Evolutionary conservation across 1,284 basidiomycete species (phyloP).

Genomic region (Cutaneotrichosporon arboriforme): DNA sequence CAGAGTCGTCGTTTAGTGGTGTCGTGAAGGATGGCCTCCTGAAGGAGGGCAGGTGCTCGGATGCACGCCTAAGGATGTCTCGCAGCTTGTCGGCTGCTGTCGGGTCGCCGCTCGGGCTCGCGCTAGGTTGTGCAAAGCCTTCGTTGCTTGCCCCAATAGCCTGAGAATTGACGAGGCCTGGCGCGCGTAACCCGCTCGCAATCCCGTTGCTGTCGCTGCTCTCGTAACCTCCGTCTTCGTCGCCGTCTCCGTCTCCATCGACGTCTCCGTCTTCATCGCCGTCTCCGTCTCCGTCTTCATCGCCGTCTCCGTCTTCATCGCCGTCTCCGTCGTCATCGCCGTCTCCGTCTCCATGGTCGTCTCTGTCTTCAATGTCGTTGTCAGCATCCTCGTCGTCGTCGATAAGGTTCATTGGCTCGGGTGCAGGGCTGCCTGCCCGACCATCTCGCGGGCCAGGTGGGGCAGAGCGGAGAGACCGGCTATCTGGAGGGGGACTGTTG

Average conservation of each 20-base stretch:
- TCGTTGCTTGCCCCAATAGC: not conserved
- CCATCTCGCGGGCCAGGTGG: conserved; percentile 34
- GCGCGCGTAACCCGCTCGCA: too few relatives aligned
- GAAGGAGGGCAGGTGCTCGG: conserved; percentile 31
- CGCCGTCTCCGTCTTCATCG: too few relatives aligned
- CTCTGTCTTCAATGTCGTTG: conserved; percentile 50
- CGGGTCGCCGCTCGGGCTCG: not conserved
- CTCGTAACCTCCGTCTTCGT: too few relatives aligned
- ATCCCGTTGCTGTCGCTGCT: not conserved
- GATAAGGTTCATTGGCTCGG: conserved; percentile 42
- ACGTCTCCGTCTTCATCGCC: too few relatives aligned
- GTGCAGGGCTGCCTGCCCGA: conserved; percentile 37
- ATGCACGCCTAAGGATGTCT: conserved; percentile 31
- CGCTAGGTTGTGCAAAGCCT: too few relatives aligned
- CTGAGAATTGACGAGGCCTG: too few relatives aligned
- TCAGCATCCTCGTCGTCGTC: conserved; percentile 53
- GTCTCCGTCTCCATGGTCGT: conserved; percentile 50
- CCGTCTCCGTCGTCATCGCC: not conserved
- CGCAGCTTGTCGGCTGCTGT: conserved; percentile 18
- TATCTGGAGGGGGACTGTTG: conserved; percentile 32
- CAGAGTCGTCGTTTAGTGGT: not conserved
- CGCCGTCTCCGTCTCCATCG: too few relatives aligned
- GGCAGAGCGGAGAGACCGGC: conserved; percentile 15
- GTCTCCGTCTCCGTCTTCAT: too few relatives aligned
- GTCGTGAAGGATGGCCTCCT: conserved; percentile 18